phyloP scores from a whole-genome alignment of 257 asterid genomes.

The Prunella vulgaris region DNA sequence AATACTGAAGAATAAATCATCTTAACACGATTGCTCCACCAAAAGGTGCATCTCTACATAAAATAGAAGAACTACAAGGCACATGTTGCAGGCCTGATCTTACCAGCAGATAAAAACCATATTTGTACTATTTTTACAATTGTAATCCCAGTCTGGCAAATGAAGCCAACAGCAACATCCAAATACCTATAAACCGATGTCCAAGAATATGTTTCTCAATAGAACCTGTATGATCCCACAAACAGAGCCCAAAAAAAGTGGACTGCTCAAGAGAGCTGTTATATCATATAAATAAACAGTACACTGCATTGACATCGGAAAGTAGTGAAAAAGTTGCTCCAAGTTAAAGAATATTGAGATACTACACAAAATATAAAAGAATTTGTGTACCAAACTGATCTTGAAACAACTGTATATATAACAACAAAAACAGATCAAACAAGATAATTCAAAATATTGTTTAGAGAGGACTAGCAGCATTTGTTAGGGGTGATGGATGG shows the following conservation, averaged over 20 bases:
- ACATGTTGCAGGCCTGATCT: not conserved
- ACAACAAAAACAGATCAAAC: not conserved
- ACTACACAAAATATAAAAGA: not conserved
- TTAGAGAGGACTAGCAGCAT: not conserved
- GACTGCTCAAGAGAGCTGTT: not conserved
- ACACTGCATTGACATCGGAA: not conserved
- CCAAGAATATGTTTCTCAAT: not conserved
- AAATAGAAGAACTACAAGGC: not conserved
- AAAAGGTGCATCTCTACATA: not conserved
- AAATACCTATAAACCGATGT: not conserved
- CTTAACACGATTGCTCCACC: not conserved
- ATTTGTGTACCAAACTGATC: not conserved
- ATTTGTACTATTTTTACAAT: not conserved
- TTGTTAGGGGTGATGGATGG: not conserved
- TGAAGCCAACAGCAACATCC: not conserved
- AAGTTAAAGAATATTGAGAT: not conserved
- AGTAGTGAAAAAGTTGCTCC: not conserved
- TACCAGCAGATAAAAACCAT: not conserved
- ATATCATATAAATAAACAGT: not conserved
- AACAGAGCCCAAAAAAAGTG: not conserved
- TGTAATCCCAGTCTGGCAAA: not conserved
- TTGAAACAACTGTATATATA: not conserved
- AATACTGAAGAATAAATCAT: not conserved
- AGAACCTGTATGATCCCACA: not conserved
- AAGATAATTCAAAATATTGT: not conserved